These are phyloP conservation scores for Diacronema lutheri DNA, from an alignment of 78 protist species.

Conservation along the genomic window DNA sequence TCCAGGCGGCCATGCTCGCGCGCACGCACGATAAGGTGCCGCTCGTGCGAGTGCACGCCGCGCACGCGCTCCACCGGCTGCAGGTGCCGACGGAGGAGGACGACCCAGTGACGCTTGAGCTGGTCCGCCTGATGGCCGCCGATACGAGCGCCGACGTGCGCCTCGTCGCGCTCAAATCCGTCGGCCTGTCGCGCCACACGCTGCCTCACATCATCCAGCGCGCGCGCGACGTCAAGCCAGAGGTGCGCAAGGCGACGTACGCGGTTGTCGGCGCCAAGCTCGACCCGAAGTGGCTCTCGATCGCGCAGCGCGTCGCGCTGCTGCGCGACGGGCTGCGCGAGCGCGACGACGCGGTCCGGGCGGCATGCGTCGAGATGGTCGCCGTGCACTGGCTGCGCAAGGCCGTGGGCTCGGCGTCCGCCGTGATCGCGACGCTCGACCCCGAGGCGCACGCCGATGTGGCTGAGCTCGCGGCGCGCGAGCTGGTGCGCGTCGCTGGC, in stretches of 20 bases:
- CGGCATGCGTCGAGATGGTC: background rate
- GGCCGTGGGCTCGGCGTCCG: background rate
- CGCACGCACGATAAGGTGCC: conserved; percentile 36
- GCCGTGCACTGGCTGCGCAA: background rate
- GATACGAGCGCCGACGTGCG: background rate
- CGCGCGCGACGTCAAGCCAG: background rate
- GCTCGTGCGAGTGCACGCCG: conserved; percentile 29
- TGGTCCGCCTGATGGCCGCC: background rate
- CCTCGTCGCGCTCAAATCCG: no score
- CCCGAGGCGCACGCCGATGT: no score
- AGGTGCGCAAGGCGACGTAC: background rate
- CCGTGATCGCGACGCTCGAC: no score
- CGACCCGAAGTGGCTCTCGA: background rate
- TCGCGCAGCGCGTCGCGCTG: background rate
- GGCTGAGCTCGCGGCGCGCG: no score
- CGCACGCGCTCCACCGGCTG: conserved; percentile 22
- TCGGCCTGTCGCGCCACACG: background rate
- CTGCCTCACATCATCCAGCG: background rate
- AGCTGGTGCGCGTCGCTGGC: no score
- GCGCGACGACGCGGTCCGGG: background rate
- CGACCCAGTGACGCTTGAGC: background rate
- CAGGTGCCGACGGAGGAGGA: conserved; percentile 8
- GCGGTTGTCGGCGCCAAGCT: background rate
- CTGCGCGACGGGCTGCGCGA: conserved; percentile 16
- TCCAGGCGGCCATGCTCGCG: background rate